Evolutionary conservation across 176 grass and related monocot species (phyloP).

Genomic region (Carex kokanica): DNA sequence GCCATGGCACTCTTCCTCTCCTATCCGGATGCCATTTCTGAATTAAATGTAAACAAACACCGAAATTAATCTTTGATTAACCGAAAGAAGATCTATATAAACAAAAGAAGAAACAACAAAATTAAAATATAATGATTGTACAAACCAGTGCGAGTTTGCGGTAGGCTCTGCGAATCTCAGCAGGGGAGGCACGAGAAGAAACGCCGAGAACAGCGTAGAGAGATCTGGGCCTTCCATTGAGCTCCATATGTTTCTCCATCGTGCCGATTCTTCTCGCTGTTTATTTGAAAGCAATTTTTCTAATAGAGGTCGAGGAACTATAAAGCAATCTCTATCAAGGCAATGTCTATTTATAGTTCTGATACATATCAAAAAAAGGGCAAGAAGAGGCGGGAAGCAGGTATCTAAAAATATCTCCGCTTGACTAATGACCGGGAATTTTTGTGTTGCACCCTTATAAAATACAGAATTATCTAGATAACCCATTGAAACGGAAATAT

Average conservation of each 20-base stretch:
- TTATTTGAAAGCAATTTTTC: background rate
- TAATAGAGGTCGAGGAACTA: background rate
- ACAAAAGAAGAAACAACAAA: background rate
- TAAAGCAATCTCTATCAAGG: background rate
- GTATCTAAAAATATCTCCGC: background rate
- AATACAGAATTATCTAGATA: background rate
- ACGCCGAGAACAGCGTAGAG: slow-evolving; percentile 85
- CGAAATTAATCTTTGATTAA: background rate
- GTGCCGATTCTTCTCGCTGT: background rate
- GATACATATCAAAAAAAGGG: background rate
- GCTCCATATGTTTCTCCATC: slow-evolving; percentile 15
- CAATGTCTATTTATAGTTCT: slow-evolving; percentile 30
- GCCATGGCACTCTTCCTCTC: slow-evolving; percentile 39
- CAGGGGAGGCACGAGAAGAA: slow-evolving; percentile 33
- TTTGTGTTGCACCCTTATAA: background rate
- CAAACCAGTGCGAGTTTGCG: slow-evolving; percentile 82
- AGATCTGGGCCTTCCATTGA: slow-evolving; percentile 13
- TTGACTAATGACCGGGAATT: background rate
- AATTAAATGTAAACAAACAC: background rate
- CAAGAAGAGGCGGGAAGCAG: background rate
- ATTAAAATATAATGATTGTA: background rate
- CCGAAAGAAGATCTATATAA: background rate
- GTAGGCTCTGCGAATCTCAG: slow-evolving; percentile 72
- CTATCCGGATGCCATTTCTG: slow-evolving; percentile 94
- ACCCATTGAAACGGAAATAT: no score